Evolutionary conservation across 1,284 basidiomycete genomes (phyloP), one percentile per base, ranked within the genome.

Genomic region (Tausonia pullulans): DNA sequence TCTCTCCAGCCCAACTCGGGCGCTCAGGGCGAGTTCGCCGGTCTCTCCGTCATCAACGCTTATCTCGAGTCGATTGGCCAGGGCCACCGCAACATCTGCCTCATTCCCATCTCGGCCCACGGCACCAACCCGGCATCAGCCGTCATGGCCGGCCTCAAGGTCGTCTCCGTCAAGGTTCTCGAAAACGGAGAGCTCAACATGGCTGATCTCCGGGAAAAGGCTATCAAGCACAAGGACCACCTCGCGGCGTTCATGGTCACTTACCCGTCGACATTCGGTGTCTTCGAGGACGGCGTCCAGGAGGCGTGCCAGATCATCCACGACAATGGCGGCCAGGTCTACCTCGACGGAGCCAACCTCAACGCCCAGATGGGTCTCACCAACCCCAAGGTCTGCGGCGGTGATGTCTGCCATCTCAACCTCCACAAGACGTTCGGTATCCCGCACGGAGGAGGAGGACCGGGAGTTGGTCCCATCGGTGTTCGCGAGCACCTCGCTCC

Each of bases 1-100:
- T 95, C 92, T 4, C 81, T 98, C 46, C 95, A 98, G 76, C 95
- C 95, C 63, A 98, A 98, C 78, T 98, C 94, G 40, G 95, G 95
- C 66, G 95, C 95, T 11, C 91, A 81, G 68, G 95, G 95, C 55
- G 95, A 98, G 79, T 98, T 94, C 72, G 85, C 95, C 49, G 95
- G 95, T 43, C 82, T 98, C 48, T 87, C 84, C 62, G 88, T 97
- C 68, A 98, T 98, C 74, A 83, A 88, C 60, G 94, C 93, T 7
- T 98, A 95, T 77, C 92, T 96, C 73, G 87, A 89, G 73, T 88
- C 88, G 62, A 84, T 86, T 46, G 90, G 90, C 46, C 85, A 98
- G 72, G 81, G 81, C 5, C 84, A 95, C 71, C 84, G 95, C 61
- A 84, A 98, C 74, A 83, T 98, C 59, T 98, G 95, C 74, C 78